Evolutionary conservation across 2,329 filamentous ascomycete genomes (phyloP).

Genomic region (Ascochyta fabae): DNA sequence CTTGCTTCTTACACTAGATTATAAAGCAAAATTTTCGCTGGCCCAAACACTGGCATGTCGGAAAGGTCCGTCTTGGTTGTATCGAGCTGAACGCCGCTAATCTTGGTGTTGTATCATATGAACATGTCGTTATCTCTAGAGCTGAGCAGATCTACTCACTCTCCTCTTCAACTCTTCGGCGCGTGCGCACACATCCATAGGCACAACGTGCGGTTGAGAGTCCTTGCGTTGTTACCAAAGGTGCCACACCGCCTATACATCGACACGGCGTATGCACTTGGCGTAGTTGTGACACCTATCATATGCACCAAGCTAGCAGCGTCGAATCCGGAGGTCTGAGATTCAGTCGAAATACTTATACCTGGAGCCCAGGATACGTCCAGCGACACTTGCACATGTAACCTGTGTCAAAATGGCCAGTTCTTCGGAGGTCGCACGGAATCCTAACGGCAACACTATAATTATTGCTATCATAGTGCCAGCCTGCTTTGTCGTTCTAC

Average conservation of each 20-base stretch:
- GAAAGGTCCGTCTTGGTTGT: slow-evolving; percentile 22
- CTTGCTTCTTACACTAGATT: too few species aligned
- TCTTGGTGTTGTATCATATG: slow-evolving; percentile 27
- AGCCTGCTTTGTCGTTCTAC: slow-evolving; percentile 37
- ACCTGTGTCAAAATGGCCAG: slow-evolving; percentile 1
- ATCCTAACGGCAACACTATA: slow-evolving; percentile 22
- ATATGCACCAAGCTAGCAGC: slow-evolving; percentile 22
- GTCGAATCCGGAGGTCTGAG: slow-evolving; percentile 7
- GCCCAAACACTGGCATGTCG: neutral
- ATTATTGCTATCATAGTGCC: slow-evolving; percentile 43
- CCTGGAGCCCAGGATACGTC: neutral
- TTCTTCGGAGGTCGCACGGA: neutral
- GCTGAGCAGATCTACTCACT: slow-evolving; percentile 3
- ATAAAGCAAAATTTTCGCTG: too few species aligned
- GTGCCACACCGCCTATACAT: neutral
- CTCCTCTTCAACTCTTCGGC: neutral
- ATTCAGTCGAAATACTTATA: neutral
- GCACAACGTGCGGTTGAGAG: slow-evolving; percentile 4
- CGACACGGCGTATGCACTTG: neutral
- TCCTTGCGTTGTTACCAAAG: neutral
- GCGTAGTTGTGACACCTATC: slow-evolving; percentile 18
- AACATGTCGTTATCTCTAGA: slow-evolving; percentile 18
- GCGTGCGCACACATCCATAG: slow-evolving; percentile 10
- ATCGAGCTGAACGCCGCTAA: slow-evolving; percentile 21
- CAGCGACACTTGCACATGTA: neutral